Conservation (phyloP, 805 yeast species). For the Lipomyces orientalis region DNA sequence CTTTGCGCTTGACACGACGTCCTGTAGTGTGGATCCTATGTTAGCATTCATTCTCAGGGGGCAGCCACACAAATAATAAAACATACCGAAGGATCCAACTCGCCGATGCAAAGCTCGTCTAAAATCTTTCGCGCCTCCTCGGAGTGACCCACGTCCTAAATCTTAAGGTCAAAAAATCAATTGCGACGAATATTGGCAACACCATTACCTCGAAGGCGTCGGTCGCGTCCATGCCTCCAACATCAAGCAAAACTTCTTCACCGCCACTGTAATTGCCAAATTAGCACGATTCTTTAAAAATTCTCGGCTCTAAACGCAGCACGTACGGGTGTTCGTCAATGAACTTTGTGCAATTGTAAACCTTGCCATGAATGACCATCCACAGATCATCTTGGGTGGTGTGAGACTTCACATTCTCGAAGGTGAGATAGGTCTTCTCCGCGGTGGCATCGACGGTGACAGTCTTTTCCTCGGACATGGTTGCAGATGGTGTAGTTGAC, state of each 20-base stretch:
- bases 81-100: constrained; percentile 60
- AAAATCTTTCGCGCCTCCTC: constrained; percentile 89
- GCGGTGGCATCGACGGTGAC: neutral
- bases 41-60: neutral
- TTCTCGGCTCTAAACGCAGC: neutral
- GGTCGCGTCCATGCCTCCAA: constrained; percentile 83
- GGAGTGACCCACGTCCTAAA: constrained; percentile 91
- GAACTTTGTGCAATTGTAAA: constrained; percentile 65
- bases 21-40: neutral
- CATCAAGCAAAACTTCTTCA: constrained; percentile 75
- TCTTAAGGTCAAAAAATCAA: constrained; percentile 32
- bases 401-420: constrained; percentile 53
- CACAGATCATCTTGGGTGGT: constrained; percentile 62
- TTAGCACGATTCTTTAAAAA: neutral
- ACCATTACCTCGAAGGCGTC: constrained; percentile 60
- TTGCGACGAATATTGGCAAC: neutral
- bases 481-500: neutral
- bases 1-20: constrained; percentile 8
- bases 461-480: neutral
- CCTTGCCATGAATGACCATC: constrained; percentile 73
- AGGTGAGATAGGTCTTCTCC: constrained; percentile 29
- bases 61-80: neutral
- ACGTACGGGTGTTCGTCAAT: constrained; percentile 63
- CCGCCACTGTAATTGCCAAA: constrained; percentile 60
- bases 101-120: constrained; percentile 73